Evolutionary conservation across 495 filamentous ascomycete genomes (phyloP).

Genomic region (Hypoxylon lienhwacheense): DNA sequence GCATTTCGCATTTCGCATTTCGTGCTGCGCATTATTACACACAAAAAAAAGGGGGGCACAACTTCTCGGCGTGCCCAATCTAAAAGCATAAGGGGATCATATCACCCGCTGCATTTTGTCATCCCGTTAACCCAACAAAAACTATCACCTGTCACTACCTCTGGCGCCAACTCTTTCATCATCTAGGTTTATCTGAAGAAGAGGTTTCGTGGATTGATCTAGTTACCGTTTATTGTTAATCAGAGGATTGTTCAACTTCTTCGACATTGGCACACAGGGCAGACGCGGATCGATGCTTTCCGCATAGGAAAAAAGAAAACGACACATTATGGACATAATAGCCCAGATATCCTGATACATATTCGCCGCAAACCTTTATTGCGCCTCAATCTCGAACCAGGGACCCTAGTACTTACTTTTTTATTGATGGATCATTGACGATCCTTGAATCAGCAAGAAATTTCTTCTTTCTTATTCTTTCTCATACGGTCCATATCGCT

Average conservation of each 20-base stretch:
- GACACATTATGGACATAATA: slow-evolving; percentile 2
- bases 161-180: slow-evolving; percentile 2
- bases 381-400: slow-evolving; percentile 27
- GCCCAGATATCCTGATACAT: slow-evolving; percentile 12
- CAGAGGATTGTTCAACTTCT: no score
- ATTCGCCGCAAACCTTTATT: slow-evolving; percentile 19
- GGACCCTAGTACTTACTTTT: slow-evolving; percentile 11
- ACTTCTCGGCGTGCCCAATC: slow-evolving; percentile 11
- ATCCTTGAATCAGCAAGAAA: slow-evolving; percentile 24
- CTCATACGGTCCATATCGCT: slow-evolving; percentile 29
- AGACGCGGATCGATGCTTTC: slow-evolving; percentile 6
- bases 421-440: slow-evolving; percentile 23
- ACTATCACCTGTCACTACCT: not conserved
- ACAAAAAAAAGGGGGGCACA: slow-evolving; percentile 16
- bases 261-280: no score
- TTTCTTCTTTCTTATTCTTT: slow-evolving; percentile 19
- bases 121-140: slow-evolving; percentile 2
- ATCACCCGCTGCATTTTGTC: slow-evolving; percentile 15
- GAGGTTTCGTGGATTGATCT: no score
- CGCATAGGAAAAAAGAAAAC: no score
- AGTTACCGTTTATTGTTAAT: no score
- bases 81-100: slow-evolving; percentile 9
- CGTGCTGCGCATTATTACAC: slow-evolving; percentile 5
- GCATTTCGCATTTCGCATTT: no score
- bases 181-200: no score